Conservation (phyloP, 2,329 filamentous ascomycete species). For the Karstenula rhodostoma region DNA sequence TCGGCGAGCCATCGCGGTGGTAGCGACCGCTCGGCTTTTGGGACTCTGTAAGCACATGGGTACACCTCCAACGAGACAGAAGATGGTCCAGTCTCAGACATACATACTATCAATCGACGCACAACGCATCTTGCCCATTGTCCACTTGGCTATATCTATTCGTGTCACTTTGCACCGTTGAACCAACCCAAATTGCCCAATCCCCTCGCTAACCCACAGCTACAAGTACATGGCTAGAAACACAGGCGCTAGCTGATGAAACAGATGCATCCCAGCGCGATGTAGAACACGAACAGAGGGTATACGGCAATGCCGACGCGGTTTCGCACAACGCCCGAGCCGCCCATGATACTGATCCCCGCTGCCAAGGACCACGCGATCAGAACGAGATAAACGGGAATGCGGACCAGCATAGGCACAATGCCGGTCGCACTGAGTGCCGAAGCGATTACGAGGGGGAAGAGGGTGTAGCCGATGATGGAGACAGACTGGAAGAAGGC, state of each 20-base stretch:
- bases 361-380: constrained; percentile 94
- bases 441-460: constrained; percentile 92
- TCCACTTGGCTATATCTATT: neutral
- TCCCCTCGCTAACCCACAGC: constrained; percentile 6
- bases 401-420: constrained; percentile 79
- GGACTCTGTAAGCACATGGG: neutral
- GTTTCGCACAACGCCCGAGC: constrained; percentile 95
- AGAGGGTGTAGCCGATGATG: constrained; percentile 98
- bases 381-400: constrained; percentile 89
- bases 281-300: constrained; percentile 93
- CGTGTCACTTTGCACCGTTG: neutral
- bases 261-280: constrained; percentile 91
- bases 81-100: neutral
- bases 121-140: neutral
- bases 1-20: constrained; percentile 32
- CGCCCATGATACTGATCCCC: constrained; percentile 93
- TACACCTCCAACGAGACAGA: neutral
- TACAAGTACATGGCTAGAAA: constrained; percentile 18
- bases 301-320: constrained; percentile 93
- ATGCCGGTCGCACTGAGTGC: constrained; percentile 80
- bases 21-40: constrained; percentile 4
- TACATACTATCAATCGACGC: neutral
- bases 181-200: constrained; percentile 11
- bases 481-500: constrained; percentile 98
- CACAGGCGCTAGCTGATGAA: constrained; percentile 79